A percentile compares a stretch with the other conserved stretches of the same genome.
phyloP scores from a whole-genome alignment of 345 rosid genomes.

The Cochlearia excelsa region DNA sequence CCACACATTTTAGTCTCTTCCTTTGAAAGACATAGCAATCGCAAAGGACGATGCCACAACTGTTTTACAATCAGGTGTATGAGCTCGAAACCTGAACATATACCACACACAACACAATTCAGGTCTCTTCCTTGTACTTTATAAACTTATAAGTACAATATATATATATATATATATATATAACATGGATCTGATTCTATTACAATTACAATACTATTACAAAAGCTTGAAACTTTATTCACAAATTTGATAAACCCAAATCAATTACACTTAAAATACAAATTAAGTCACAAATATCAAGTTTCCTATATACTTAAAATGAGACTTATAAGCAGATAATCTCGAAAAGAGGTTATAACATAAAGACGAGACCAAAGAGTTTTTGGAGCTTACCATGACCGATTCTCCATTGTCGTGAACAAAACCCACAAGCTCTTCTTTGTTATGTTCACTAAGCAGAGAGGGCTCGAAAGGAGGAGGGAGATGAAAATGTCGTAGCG shows the following conservation, averaged over 20 bases:
- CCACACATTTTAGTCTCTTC: slow-evolving; percentile 20
- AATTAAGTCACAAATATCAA: neutral
- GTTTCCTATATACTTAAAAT: no score
- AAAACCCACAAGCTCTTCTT: slow-evolving; percentile 54
- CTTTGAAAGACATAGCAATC: slow-evolving; percentile 94
- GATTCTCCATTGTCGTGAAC: slow-evolving; percentile 83
- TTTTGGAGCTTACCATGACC: slow-evolving; percentile 56
- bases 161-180: no score
- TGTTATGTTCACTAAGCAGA: neutral
- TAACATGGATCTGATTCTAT: no score
- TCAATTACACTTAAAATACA: neutral
- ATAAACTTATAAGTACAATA: no score
- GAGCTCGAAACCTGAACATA: slow-evolving; percentile 86
- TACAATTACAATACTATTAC: no score
- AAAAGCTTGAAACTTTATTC: no score
- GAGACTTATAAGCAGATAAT: neutral
- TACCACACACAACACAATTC: slow-evolving; percentile 21
- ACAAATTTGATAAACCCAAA: no score
- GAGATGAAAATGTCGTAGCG: slow-evolving; percentile 16
- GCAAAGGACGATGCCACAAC: slow-evolving; percentile 94
- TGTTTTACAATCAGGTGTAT: slow-evolving; percentile 98
- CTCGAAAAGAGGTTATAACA: neutral
- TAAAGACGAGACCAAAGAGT: neutral
- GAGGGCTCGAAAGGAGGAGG: slow-evolving; percentile 4
- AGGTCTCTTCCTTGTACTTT: no score